Evolutionary conservation across 768 basidiomycete species (phyloP).

Genomic region (Boletus speciosus): DNA sequence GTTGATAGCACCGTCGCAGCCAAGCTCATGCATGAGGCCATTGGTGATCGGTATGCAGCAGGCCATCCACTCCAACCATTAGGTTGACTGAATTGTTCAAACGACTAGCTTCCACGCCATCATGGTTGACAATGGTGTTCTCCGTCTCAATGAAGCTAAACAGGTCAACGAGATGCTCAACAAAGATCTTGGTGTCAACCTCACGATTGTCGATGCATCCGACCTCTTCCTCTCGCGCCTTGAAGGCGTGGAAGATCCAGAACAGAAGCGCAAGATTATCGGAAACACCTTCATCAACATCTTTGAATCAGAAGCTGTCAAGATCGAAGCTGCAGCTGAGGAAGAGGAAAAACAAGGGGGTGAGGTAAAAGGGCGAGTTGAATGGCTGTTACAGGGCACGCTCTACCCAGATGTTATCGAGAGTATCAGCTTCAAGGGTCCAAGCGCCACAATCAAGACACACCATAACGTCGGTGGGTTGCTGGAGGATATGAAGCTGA

Average conservation of each 20-base stretch:
- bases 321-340: conserved; percentile 80
- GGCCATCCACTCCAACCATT: not conserved
- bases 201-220: conserved; percentile 94
- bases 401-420: conserved; percentile 99
- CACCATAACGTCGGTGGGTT: conserved; percentile 99
- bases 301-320: conserved; percentile 90
- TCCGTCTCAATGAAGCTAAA: conserved; percentile 84
- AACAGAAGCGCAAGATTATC: conserved; percentile 96
- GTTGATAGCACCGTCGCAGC: conserved; percentile 98
- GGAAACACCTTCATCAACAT: conserved; percentile 99
- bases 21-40: conserved; percentile 99
- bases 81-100: not conserved
- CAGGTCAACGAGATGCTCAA: conserved; percentile 94
- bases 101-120: conserved; percentile 88
- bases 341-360: conserved; percentile 66
- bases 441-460: conserved; percentile 98
- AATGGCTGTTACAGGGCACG: conserved; percentile 97
- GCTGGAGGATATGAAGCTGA: conserved; percentile 96
- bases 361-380: conserved; percentile 83
- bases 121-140: conserved; percentile 99
- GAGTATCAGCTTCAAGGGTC: conserved; percentile 98
- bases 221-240: conserved; percentile 87
- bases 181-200: conserved; percentile 90
- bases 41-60: conserved; percentile 78
- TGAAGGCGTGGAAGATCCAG: conserved; percentile 92